Base-by-base conservation (phyloP, 441 rosid genomes). In the Viola pubescens region DNA sequence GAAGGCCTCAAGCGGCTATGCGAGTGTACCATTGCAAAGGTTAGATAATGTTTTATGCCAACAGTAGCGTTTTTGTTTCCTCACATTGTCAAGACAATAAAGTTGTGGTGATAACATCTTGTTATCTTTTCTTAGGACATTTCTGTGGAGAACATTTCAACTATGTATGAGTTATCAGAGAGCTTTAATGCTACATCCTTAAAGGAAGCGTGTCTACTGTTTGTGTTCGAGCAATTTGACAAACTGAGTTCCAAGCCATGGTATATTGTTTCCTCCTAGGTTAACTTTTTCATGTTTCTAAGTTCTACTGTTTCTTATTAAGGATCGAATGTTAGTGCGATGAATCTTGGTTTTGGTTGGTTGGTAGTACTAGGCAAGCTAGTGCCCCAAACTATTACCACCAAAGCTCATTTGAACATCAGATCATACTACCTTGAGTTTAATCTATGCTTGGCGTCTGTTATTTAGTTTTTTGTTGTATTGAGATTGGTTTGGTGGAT, bases 1-100 rank as follows among this genome's bases (percentile, higher is more conserved):
- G 96, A 88, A 73, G 97, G 97, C 52, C 87, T 94, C 34, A 94
- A 89, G 80, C 89, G 95, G 38, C 94, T 83, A 4, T 89, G 98
- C 19, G 98, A 89, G 73, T 89, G 80, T 77, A 75, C 91, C 49
- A 94, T 94, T 73, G 97, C 97, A 59, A 89, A 82, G 95, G 98
- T 92, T 61, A 72, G 82, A 72, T 50, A 37, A 6, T 14, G 45
- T 61, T 57, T 51, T 65, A 42, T 70, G 50, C 52, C 12, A 40
- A 51, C n/a, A 38, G 11, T 46, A 46, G 4, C 43, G 39, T 49
- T 53, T 41, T 12, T 12, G 34, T 26, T 26, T 26, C 34, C 37
- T 55, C 38, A n/a, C n/a, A 46, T 57, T 26, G 38, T 61, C 44
- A 10, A 16, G 8, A 51, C 11, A 7, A 46, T 54, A 48, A 49